Base-by-base conservation (phyloP, 2,329 filamentous ascomycete genomes). In the Dothistroma septosporum region DNA sequence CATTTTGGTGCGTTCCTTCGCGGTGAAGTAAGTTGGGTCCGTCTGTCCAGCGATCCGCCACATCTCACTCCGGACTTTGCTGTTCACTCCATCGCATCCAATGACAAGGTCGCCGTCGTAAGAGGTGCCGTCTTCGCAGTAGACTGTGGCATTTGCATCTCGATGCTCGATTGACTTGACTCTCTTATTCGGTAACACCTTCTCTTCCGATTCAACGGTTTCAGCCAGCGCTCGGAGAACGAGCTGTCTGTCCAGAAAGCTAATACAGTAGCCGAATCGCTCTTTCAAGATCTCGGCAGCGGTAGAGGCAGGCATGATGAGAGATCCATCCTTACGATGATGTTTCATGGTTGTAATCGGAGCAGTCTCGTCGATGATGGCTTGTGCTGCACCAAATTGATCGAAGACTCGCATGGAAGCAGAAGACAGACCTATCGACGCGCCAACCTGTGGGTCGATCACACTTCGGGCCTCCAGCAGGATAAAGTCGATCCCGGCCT, bases 381-480 rank as follows among this genome's bases (percentile, higher is more conserved):
- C 64, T 56, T 65, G 57, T 14, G 55, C 61, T 16, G 64, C 64
- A 0, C 79, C 81, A 0, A 85, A 66, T 66, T 85, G 83, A 55
- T 83, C 81, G 0, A 83, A 66, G 7, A 84, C 78, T 0, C 77
- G 73, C 4, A 70, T 59, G 0, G 78, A 78, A 19, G 79, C 74
- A 0, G 81, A 73, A 0, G 75, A 61, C 0, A 84, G 64, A 0
- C 74, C 79, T 31, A 85, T 80, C 3, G 75, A 77, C 0, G 80
- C 81, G 0, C 83, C 82, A 0, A 78, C 70, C 21, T 77, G 71
- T 0, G 81, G 80, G 0, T 76, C 76, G 22, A 83, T 76, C 0
- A 75, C 67, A 0, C 61, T 28, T 50, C 78, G 70, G 0, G 72
- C 69, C 62, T 85, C 82, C 0, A 85, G 73, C 0, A 85, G 59